Percentiles rank a stretch among this genome's conserved stretches.
These are phyloP conservation scores for Linnemannia zychae DNA, from an alignment of 192 early-diverging fungal species.

Conservation along the genomic window DNA sequence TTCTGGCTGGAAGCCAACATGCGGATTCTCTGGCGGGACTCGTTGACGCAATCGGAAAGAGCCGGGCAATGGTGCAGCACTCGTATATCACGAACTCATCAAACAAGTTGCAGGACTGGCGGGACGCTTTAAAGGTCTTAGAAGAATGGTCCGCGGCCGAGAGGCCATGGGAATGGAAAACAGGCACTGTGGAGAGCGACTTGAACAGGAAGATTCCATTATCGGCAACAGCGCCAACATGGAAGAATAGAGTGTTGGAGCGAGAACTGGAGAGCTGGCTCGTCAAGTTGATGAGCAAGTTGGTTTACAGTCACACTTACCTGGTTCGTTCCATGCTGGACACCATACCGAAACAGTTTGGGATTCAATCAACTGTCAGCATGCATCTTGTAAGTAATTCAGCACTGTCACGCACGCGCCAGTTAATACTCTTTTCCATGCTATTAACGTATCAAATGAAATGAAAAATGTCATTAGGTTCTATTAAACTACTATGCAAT, in stretches of 20 bases:
- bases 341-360: conserved; percentile 24
- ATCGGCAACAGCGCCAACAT: not conserved
- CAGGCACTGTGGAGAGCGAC: too few species aligned
- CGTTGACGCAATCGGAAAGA: conserved; percentile 36
- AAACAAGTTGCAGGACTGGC: conserved; percentile 21
- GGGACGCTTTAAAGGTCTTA: conserved; percentile 26
- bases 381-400: conserved; percentile 41
- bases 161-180: not conserved
- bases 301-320: conserved; percentile 47
- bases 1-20: not conserved
- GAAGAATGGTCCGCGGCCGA: conserved; percentile 25
- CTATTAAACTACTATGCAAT: conserved; percentile 34
- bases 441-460: not conserved
- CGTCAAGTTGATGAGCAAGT: conserved; percentile 17
- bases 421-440: not conserved
- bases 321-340: conserved; percentile 39
- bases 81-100: not conserved
- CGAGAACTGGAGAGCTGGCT: conserved; percentile 15
- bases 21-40: conserved; percentile 9
- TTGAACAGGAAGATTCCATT: not conserved
- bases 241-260: conserved; percentile 12
- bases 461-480: not conserved
- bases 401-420: not conserved
- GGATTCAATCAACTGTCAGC: conserved; percentile 18
- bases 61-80: conserved; percentile 27